Evolutionary conservation across 768 basidiomycete genomes (phyloP), one percentile per base, ranked within the genome.

Genomic region (Suillus cothurnatus): DNA sequence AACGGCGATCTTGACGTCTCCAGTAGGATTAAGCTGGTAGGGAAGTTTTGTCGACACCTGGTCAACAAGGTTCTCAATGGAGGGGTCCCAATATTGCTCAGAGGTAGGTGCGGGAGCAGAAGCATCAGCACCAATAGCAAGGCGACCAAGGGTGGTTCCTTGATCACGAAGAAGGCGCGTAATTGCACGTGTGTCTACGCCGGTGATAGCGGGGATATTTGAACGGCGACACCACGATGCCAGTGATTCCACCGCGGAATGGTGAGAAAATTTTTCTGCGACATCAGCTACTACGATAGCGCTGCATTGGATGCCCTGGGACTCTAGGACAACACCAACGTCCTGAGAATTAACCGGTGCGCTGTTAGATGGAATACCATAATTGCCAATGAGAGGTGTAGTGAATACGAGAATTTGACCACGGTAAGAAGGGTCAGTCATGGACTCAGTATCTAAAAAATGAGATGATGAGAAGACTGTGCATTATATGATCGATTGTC

Each of bases 401-500:
- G 97, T 99, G 81, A 99, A 99, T 64, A 99, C 97, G 68, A 99
- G 87, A 73, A 99, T 97, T 79, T 99, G 97, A 60, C 94, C 92
- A 39, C 94, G 92, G 79, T 99, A 99, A 9, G 97, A 99, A 8
- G 97, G 97, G 77, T 99, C 97, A 43, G 97, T 99, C 97, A 99
- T 98, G 9, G 95, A 97, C 80, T 99, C 97, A 56, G 97, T 99
- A 77, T 99, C 95, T 97, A 73, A n/a, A 47, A 32, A 23, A 65
- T 68, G 65, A 67, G 11, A 21, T 63, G 61, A 70, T 57, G 6
- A 53, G 52, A 50, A 67, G 63, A 62, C 61, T 47, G 66, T 61
- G 2, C 39, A 19, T 15, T 39, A 63, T 36, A 8, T 61, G 34
- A 41, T 15, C 61, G 64, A 62, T 32, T 19, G 19, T 61, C 5